phyloP scores from a whole-genome alignment of 108 stramenopile species.

The Pseudonitzschia delicatissima region DNA sequence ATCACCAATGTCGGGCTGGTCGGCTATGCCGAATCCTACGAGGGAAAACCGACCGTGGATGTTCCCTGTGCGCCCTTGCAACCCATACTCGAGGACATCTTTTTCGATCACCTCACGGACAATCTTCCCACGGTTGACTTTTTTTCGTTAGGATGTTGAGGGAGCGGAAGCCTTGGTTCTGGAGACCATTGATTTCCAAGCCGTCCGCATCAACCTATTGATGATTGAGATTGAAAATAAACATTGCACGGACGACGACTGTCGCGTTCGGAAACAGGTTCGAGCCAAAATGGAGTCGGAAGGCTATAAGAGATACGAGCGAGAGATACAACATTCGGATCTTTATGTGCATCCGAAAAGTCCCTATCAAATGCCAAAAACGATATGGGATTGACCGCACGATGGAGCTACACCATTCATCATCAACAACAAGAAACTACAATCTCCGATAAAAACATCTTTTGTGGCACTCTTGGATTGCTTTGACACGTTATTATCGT shows the following conservation, averaged over 20 bases:
- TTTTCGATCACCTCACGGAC: slow-evolving; percentile 5
- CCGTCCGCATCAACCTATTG: slow-evolving; percentile 42
- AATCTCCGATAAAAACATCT: too few relatives aligned
- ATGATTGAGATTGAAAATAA: slow-evolving; percentile 56
- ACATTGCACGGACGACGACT: slow-evolving; percentile 25
- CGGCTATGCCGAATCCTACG: slow-evolving; percentile 16
- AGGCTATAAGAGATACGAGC: slow-evolving; percentile 28
- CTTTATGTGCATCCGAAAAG: slow-evolving; percentile 32
- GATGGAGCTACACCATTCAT: too few relatives aligned
- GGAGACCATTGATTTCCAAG: slow-evolving; percentile 51
- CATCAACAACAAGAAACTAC: too few relatives aligned
- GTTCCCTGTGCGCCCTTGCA: slow-evolving; percentile 54
- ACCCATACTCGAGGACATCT: slow-evolving; percentile 42
- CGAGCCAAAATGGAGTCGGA: slow-evolving; percentile 23
- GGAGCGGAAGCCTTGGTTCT: slow-evolving; percentile 54
- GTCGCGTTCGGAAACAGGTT: slow-evolving; percentile 22
- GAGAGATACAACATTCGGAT: slow-evolving; percentile 24
- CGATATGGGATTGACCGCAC: too few relatives aligned
- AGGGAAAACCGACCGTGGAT: slow-evolving; percentile 20
- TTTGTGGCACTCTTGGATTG: too few relatives aligned
- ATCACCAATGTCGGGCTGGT: slow-evolving; percentile 46
- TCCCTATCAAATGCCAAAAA: slow-evolving; percentile 3
- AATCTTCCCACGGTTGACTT: slow-evolving; percentile 16
- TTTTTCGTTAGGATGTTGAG: slow-evolving; percentile 70
- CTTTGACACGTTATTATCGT: too few relatives aligned